phyloP scores from a whole-genome alignment of 140 eudicot genomes.

The Cichorium intybus region DNA sequence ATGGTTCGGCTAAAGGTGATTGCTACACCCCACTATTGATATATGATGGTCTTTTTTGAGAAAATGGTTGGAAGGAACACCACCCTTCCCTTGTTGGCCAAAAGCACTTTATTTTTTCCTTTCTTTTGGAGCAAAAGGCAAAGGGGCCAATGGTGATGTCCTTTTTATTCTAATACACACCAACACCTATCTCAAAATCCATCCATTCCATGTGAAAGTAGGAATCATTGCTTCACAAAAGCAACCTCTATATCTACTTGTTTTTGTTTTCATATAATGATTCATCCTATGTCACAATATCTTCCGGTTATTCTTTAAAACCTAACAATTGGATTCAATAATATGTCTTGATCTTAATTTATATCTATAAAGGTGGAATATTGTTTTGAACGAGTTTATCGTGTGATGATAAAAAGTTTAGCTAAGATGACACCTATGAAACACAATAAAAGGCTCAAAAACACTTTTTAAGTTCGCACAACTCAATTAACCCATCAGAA shows the following conservation, averaged over 20 bases:
- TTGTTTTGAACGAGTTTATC: not conserved
- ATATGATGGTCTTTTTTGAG: slow-evolving; percentile 33
- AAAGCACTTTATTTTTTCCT: slow-evolving; percentile 29
- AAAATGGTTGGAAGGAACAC: slow-evolving; percentile 37
- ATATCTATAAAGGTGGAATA: not conserved
- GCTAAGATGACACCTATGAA: too few species aligned
- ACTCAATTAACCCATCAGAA: too few species aligned
- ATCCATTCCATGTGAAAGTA: slow-evolving; percentile 42
- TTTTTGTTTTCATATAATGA: slow-evolving; percentile 23
- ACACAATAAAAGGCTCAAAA: not conserved
- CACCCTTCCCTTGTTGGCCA: slow-evolving; percentile 26
- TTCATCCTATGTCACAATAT: slow-evolving; percentile 28
- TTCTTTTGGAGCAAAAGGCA: slow-evolving; percentile 21
- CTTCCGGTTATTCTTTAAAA: slow-evolving; percentile 20
- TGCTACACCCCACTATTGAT: slow-evolving; percentile 33
- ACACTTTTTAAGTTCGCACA: too few species aligned
- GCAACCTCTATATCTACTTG: slow-evolving; percentile 27
- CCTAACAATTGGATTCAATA: slow-evolving; percentile 11
- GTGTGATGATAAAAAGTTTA: not conserved
- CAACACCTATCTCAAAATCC: slow-evolving; percentile 40
- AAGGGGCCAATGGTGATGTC: slow-evolving; percentile 29
- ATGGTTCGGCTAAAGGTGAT: slow-evolving; percentile 39
- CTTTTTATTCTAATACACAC: slow-evolving; percentile 39
- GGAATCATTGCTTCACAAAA: slow-evolving; percentile 38
- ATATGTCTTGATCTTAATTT: not conserved